These are phyloP conservation scores for Tagetes patula DNA, from an alignment of 129 eudicot species.

Conservation along the genomic window DNA sequence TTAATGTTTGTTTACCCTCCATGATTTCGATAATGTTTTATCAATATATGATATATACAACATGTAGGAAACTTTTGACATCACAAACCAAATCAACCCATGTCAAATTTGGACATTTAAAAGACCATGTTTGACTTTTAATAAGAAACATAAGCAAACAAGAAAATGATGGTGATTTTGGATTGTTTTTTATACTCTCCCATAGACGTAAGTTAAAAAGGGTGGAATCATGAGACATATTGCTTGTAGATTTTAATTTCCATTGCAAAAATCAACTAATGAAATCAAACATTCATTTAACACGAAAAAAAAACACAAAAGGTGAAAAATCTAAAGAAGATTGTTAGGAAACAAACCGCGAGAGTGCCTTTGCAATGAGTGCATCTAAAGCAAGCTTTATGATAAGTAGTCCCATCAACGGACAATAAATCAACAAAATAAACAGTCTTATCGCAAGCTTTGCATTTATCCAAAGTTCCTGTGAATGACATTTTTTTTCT, in stretches of 20 bases:
- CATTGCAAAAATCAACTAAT: not conserved
- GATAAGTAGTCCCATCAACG: conserved; percentile 80
- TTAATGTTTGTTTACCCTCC: not conserved
- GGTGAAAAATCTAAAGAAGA: not conserved
- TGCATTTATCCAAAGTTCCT: conserved; percentile 95
- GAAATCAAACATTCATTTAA: not conserved
- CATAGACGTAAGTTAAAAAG: not conserved
- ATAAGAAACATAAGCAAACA: not conserved
- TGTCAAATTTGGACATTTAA: not conserved
- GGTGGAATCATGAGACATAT: not conserved
- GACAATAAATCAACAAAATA: conserved; percentile 82
- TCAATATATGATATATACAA: not conserved
- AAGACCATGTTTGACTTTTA: not conserved
- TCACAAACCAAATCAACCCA: not conserved
- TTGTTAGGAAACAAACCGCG: conserved; percentile 48
- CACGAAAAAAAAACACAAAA: not conserved
- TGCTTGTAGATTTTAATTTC: not conserved
- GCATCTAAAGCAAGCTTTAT: conserved; percentile 92
- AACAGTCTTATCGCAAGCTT: conserved; percentile 91
- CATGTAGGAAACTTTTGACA: conserved; percentile 4
- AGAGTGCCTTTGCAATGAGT: conserved; percentile 94
- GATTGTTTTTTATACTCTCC: not conserved
- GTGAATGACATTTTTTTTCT: conserved; percentile 67
- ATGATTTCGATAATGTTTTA: not conserved
- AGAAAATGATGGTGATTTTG: conserved; percentile 15